Conservation (phyloP, 495 filamentous ascomycete genomes). For the Xylaria nigripes region DNA sequence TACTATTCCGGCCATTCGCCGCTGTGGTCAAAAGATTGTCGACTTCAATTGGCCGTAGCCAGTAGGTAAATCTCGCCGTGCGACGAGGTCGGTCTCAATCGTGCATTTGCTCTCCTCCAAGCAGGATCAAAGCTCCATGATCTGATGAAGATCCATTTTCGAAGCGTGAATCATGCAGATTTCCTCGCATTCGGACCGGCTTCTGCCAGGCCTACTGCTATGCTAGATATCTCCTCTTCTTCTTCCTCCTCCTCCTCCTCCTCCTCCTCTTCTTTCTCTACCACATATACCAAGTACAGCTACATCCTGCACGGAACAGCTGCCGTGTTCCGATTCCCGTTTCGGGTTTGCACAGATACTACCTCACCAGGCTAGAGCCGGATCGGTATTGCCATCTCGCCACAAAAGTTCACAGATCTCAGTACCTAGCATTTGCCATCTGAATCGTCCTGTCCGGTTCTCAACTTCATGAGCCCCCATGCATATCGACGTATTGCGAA, state of each 20-base stretch:
- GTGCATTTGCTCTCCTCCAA: not conserved
- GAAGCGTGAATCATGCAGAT: too few relatives aligned
- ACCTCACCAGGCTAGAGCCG: not conserved
- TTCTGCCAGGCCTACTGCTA: not conserved
- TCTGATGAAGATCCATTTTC: too few relatives aligned
- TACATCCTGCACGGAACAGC: not conserved
- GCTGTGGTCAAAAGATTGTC: not conserved
- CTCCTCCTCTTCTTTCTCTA: too few relatives aligned
- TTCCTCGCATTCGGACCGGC: slow-evolving; percentile 14
- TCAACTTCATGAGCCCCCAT: slow-evolving; percentile 1
- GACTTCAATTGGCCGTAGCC: slow-evolving; percentile 5
- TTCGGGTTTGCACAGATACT: not conserved
- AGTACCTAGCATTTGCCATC: not conserved
- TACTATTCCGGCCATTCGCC: slow-evolving; percentile 9
- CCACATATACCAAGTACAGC: too few relatives aligned
- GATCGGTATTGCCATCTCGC: not conserved
- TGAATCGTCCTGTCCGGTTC: not conserved
- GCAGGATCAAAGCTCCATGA: not conserved
- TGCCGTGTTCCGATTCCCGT: not conserved
- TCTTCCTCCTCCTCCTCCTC: too few relatives aligned
- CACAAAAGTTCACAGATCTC: not conserved
- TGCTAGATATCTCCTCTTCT: too few relatives aligned
- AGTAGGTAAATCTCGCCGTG: not conserved
- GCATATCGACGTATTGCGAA: not conserved
- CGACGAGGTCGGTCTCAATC: slow-evolving; percentile 1